Base-by-base conservation (phyloP, 768 basidiomycete genomes). In the Leccinum barrowsii region DNA sequence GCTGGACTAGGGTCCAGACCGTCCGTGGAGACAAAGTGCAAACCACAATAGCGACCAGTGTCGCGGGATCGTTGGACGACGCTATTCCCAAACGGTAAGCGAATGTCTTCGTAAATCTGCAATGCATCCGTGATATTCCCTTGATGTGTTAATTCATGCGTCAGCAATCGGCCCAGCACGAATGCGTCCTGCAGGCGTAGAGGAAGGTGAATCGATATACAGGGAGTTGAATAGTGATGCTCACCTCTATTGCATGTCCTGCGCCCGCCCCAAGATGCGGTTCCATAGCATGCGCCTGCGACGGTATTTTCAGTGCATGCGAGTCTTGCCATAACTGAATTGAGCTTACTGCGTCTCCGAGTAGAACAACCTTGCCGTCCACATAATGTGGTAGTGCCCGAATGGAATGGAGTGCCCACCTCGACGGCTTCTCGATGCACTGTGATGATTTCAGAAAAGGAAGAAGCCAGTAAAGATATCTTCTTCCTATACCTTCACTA, bases 231-330 rank as follows among this genome's bases (percentile, higher is more conserved):
- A 13, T 53, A 63, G 15, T 15, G 19, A 42, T 7, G 50, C 66
- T 11, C 47, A 79, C 79, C 67, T 82, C 82, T n/a, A 82, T 75
- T 1, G 80, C 80, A 54, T 80, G 80, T 4, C 80, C 78, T 3
- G 79, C 82, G 3, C 81, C 81, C 0, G 78, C 75, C 1, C 77
- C 80, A 64, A 78, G 73, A 60, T 80, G 74, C 0, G 80, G 79
- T 4, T 75, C 69, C 74, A 80, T 79, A 0, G 76, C 79, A 65
- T 82, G 80, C 0, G 79, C 80, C 80, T 70, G 46, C n/a, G 42
- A 42, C n/a, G 4, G 10, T 11, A 40, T 19, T 48, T 30, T 65
- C 55, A 60, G 34, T 50, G 21, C 7, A 46, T 22, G 50, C 17
- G 49, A 30, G 2, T 7, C 17, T 17, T 17, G 3, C 48, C 24